A percentile compares a stretch with the other conserved stretches of the same genome.
Conservation (phyloP, 2,329 filamentous ascomycete genomes). For the Pyricularia grisea region DNA sequence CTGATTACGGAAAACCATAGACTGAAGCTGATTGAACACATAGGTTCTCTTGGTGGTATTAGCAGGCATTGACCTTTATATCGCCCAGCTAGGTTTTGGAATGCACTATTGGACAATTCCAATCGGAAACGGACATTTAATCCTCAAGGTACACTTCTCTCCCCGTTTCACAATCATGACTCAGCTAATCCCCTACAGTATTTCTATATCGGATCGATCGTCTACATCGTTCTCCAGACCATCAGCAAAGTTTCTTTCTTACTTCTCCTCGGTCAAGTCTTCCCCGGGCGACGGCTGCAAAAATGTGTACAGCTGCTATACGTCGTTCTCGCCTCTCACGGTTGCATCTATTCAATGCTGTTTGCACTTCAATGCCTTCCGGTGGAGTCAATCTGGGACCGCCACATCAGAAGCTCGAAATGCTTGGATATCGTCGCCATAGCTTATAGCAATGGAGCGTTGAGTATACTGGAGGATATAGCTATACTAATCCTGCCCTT, state of each 20-base stretch:
- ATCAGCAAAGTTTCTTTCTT: background rate
- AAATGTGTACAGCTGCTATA: background rate
- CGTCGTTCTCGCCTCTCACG: background rate
- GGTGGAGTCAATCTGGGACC: background rate
- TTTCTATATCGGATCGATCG: background rate
- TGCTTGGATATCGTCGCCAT: background rate
- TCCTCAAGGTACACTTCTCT: slow-evolving; percentile 5
- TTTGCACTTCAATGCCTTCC: background rate
- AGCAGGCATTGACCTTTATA: background rate
- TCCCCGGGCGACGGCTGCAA: background rate
- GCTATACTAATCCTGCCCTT: background rate
- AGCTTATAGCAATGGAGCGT: background rate
- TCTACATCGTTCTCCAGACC: background rate
- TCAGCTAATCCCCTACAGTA: background rate
- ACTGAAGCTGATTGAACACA: background rate
- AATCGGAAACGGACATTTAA: background rate
- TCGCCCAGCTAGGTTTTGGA: background rate
- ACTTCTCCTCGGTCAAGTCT: background rate
- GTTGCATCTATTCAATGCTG: background rate
- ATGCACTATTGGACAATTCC: slow-evolving; percentile 3
- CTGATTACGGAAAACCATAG: background rate
- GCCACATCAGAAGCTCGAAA: background rate
- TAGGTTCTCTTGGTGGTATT: background rate
- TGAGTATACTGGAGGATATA: background rate
- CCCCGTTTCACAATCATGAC: background rate